Evolutionary conservation across 352 stramenopile genomes (phyloP), one percentile per base, ranked within the genome.

Genomic region (Phytophthora melonis): DNA sequence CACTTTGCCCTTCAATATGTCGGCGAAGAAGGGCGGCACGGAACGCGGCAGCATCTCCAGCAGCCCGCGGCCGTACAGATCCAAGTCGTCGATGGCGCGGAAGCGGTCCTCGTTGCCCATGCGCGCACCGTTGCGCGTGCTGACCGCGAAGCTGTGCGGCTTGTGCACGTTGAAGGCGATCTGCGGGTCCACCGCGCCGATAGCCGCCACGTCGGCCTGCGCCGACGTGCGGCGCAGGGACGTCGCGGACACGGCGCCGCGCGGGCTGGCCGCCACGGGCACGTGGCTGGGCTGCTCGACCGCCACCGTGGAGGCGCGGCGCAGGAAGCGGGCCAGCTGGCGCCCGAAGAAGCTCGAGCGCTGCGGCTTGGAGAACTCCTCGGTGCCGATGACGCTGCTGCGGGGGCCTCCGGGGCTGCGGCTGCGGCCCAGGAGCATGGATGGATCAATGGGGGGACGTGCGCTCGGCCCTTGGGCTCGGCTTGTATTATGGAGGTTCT

Each of bases 41-140:
- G 72, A 34, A 19, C 64, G 70, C 19, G 79, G 76, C n/a, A 79
- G 80, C 10, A 82, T 68, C n/a, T 75, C 75, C 39, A 93, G 61
- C 30, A 94, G 66, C 0, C 72, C 78, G 45, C 77, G 78, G 23
- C 75, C 78, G 62, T 86, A 93, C 23, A 87, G 68, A 71, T 95
- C 88, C 50, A 95, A 57, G 55, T 87, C 80, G 66, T 83, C 81
- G 50, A 95, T 92, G 47, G 89, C 78, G 43, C 88, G 88, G 58
- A 82, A 90, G 18, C 86, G 84, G 75, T 95, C 88, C 70, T 95
- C 88, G 57, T 95, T 95, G 30, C 64, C 66, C 10, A 52, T 34
- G 39, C 88, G 79, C 7, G 80, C 75, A 41, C 86, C 88, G 63
- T 74, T 85, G 41, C 68, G 80, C 1, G 87, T 87, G 25, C 68